phyloP scores from a whole-genome alignment of 179 eudicot species.

The Pouteria campechiana region DNA sequence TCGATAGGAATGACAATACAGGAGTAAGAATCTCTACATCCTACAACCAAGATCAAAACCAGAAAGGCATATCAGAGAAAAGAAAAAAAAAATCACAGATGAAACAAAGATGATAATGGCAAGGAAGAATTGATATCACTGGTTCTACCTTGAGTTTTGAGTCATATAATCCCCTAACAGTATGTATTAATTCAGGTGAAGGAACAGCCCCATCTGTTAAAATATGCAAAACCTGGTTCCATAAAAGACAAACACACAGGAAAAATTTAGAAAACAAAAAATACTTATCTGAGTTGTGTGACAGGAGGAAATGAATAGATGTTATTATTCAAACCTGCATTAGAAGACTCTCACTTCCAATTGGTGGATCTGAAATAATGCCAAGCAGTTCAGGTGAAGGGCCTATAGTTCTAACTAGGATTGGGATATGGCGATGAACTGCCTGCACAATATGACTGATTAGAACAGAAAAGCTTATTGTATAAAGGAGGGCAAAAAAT shows the following conservation, averaged over 20 bases:
- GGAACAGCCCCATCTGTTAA: conserved; percentile 82
- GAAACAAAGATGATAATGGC: neutral
- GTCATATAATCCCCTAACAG: conserved; percentile 56
- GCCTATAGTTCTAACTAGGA: conserved; percentile 90
- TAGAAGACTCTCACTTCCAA: conserved; percentile 63
- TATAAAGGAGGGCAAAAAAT: neutral
- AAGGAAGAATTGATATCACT: neutral
- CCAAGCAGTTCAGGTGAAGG: conserved; percentile 72
- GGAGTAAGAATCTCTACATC: conserved; percentile 83
- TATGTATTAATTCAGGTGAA: conserved; percentile 53
- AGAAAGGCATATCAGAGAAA: conserved; percentile 1
- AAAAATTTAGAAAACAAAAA: neutral
- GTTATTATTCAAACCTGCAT: conserved; percentile 58
- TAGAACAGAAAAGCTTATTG: conserved; percentile 1
- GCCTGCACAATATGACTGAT: conserved; percentile 41
- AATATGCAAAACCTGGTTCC: conserved; percentile 69
- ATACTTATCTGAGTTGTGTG: neutral
- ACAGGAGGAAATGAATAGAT: conserved; percentile 1
- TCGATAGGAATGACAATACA: conserved; percentile 58
- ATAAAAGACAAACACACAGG: neutral
- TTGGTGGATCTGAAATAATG: conserved; percentile 80
- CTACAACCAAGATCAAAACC: conserved; percentile 27
- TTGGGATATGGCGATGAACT: conserved; percentile 71
- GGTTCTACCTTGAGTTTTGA: conserved; percentile 44
- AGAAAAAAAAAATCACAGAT: conserved; percentile 3